Conservation (phyloP, 2,329 filamentous ascomycete species). For the Chrysosporium keratinophilum region DNA sequence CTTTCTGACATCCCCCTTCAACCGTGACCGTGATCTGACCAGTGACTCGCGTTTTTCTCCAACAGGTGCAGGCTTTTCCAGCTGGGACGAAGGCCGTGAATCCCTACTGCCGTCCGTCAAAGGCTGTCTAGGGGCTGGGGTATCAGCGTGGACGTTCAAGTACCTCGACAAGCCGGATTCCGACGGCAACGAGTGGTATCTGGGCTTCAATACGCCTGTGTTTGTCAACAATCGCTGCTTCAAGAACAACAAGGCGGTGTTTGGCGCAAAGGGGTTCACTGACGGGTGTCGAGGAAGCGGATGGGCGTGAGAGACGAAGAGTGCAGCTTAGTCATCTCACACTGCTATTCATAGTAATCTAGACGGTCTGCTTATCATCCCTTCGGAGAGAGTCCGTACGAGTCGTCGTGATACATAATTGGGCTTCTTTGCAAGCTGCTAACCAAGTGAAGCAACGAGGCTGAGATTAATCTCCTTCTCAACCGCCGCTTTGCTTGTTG, state of each 20-base stretch:
- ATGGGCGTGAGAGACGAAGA: conserved; percentile 4
- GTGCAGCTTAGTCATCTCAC: too few relatives aligned
- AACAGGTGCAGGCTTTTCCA: conserved; percentile 21
- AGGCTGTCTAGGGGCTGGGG: conserved; percentile 17
- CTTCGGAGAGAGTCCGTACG: too few relatives aligned
- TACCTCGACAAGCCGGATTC: conserved; percentile 20
- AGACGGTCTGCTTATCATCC: too few relatives aligned
- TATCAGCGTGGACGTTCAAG: conserved; percentile 22
- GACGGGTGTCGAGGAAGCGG: conserved; percentile 11
- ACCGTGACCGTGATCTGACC: not conserved
- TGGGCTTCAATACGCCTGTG: conserved; percentile 20
- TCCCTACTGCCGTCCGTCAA: conserved; percentile 18
- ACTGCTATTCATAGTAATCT: too few relatives aligned
- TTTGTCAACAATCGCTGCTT: conserved; percentile 19
- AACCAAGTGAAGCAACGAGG: too few relatives aligned
- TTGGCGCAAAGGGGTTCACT: conserved; percentile 12
- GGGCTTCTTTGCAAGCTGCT: too few relatives aligned
- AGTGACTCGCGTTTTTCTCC: not conserved
- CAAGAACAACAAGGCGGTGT: conserved; percentile 20
- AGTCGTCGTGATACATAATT: too few relatives aligned
- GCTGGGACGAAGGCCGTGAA: conserved; percentile 21
- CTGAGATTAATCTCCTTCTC: too few relatives aligned
- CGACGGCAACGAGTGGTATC: conserved; percentile 21
- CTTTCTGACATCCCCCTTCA: too few relatives aligned
- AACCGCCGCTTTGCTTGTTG: too few relatives aligned